Base-by-base conservation (phyloP, 495 filamentous ascomycete species). In the Lophiostoma macrostomum region DNA sequence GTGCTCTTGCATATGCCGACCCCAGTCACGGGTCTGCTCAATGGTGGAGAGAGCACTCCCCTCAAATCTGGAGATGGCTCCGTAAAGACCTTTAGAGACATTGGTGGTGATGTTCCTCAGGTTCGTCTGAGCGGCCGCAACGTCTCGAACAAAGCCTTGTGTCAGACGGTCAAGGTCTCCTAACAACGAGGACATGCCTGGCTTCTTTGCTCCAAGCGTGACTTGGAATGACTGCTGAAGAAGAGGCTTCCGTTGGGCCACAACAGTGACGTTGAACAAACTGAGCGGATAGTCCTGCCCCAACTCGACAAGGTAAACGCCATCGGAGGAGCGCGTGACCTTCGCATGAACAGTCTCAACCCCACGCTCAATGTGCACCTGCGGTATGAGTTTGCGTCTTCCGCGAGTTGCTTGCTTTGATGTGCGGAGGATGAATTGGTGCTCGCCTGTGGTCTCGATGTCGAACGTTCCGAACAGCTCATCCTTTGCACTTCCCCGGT, bases 131-230 rank as follows among this genome's bases (percentile, higher is more conserved):
- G 52, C 52, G 3, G 30, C 5, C 5, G 51, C 38, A 18, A 56
- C 16, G 23, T 54, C 52, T 12, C 41, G 24, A 19, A 37, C 52
- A 8, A 54, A 23, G 25, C 3, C 42, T 11, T 58, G 19, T 4
- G 42, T 35, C n/a, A 62, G 12, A 5, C 29, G 34, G 19, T 39
- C 29, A 29, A 45, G 27, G 7, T 29, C 41, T 5, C 55, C 31
- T 7, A 27, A 78, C 79, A 80, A 83, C 16, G 74, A 76, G 32
- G 72, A 71, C 53, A 80, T 68, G 57, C 80, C 81, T 45, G 82
- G 64, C 80, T 80, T 84, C 13, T 76, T 77, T 1, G 73, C 78
- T n/a, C 82, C 81, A 58, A 86, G 78, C 57, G 82, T 80, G 34
- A 83, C 67, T 20, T 72, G 63, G 13, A 79, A 74, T 11, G 63